Percentiles rank a stretch among this genome's conserved stretches.
Conservation (phyloP, 2,329 filamentous ascomycete genomes). For the Herpotrichia juniperi region DNA sequence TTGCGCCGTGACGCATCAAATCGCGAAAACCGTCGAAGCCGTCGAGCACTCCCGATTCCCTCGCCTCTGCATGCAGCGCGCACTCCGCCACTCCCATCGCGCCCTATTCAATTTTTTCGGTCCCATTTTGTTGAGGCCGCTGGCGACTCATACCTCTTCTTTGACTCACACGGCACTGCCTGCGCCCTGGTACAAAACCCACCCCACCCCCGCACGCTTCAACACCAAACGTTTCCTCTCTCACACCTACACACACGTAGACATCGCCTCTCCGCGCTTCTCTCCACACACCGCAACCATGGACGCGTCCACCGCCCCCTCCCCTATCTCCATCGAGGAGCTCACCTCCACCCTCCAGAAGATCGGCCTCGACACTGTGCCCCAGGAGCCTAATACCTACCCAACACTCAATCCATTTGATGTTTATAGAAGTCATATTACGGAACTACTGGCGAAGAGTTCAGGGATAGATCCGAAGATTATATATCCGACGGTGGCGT, state of each 20-base stretch:
- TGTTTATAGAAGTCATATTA: slow-evolving; percentile 79
- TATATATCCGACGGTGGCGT: slow-evolving; percentile 77
- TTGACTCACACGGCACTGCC: slow-evolving; percentile 32
- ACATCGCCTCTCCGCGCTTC: slow-evolving; percentile 24
- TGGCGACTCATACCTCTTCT: slow-evolving; percentile 36
- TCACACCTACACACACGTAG: slow-evolving; percentile 21
- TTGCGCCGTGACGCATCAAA: not conserved
- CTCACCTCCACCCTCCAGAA: slow-evolving; percentile 43
- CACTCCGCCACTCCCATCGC: slow-evolving; percentile 20
- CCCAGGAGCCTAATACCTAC: slow-evolving; percentile 52
- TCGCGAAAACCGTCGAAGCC: not conserved
- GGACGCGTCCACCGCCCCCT: slow-evolving; percentile 24
- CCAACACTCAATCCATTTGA: slow-evolving; percentile 78
- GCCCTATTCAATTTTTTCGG: slow-evolving; percentile 32
- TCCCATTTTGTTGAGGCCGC: slow-evolving; percentile 32
- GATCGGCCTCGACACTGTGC: slow-evolving; percentile 47
- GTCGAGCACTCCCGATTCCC: not conserved
- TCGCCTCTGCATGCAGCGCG: slow-evolving; percentile 31
- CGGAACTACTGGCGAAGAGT: slow-evolving; percentile 69
- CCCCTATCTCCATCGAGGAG: slow-evolving; percentile 40
- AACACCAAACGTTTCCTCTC: slow-evolving; percentile 9
- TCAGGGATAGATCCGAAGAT: slow-evolving; percentile 73
- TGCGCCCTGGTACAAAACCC: slow-evolving; percentile 6
- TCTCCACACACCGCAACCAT: slow-evolving; percentile 27
- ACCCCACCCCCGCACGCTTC: slow-evolving; percentile 10